Conservation (phyloP, 345 rosid species). For the Sapria himalayana region DNA sequence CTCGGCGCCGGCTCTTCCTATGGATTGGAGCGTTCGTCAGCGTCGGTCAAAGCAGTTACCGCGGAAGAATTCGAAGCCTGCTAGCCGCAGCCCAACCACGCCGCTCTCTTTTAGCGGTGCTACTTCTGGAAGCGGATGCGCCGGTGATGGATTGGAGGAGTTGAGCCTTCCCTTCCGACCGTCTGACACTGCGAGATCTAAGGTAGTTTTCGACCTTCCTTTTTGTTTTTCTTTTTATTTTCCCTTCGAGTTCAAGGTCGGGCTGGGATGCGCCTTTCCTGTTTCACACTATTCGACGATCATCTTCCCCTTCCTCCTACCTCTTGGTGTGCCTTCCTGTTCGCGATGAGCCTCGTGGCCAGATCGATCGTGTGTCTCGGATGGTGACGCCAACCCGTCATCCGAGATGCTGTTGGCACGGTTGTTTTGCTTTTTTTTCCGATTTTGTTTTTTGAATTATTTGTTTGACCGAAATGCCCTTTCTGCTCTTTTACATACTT, state of each 20-base stretch:
- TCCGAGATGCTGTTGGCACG: too few relatives aligned
- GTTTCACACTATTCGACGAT: too few relatives aligned
- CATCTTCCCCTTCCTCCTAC: too few relatives aligned
- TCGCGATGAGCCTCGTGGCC: too few relatives aligned
- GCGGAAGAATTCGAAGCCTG: constrained; percentile 20
- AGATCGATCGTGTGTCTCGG: too few relatives aligned
- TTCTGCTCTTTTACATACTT: constrained; percentile 4
- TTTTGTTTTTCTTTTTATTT: neutral
- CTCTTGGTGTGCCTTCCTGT: too few relatives aligned
- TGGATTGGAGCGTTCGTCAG: constrained; percentile 64
- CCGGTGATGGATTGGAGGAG: constrained; percentile 39
- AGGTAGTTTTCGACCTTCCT: constrained; percentile 23
- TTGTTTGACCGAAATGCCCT: constrained; percentile 3
- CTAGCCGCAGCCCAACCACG: constrained; percentile 65
- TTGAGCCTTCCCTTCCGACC: constrained; percentile 24
- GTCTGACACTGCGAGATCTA: constrained; percentile 41
- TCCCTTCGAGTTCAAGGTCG: too few relatives aligned
- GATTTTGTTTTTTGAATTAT: neutral
- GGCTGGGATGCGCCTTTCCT: too few relatives aligned
- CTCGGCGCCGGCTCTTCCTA: constrained; percentile 11
- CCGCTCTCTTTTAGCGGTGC: constrained; percentile 88
- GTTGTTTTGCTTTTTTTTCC: neutral
- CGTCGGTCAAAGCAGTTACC: constrained; percentile 32
- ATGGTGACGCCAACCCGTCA: too few relatives aligned
- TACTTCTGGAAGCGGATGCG: constrained; percentile 34